phyloP scores from a whole-genome alignment of 2,329 filamentous ascomycete species.

The Bipolaris cookei region DNA sequence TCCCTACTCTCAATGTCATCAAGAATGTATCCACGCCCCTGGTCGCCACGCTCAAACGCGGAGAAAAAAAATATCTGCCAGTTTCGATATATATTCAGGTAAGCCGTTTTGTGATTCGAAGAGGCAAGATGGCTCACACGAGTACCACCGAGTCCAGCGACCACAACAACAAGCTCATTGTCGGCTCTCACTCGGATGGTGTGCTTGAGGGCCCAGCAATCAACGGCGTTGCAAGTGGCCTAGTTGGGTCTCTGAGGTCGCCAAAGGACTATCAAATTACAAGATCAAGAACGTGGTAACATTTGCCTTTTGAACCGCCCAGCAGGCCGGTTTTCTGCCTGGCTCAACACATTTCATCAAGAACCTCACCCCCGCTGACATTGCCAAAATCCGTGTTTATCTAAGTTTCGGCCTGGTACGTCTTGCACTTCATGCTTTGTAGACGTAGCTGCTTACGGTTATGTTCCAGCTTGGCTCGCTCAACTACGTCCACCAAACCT shows the following conservation, averaged over 20 bases:
- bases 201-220: constrained; percentile 56
- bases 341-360: not conserved
- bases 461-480: too few relatives aligned
- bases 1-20: constrained; percentile 72
- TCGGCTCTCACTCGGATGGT: constrained; percentile 58
- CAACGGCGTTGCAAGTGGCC: constrained; percentile 51
- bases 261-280: not conserved
- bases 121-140: not conserved
- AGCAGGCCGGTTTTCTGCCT: not conserved
- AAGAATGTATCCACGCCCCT: constrained; percentile 33
- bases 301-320: not conserved
- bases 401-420: not conserved
- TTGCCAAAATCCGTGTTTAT: not conserved
- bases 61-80: not conserved
- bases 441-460: not conserved
- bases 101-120: constrained; percentile 11
- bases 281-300: not conserved
- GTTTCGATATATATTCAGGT: not conserved
- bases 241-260: constrained; percentile 35
- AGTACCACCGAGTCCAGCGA: not conserved
- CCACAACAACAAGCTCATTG: constrained; percentile 55
- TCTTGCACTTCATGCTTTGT: not conserved
- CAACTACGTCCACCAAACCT: too few relatives aligned
- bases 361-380: not conserved
- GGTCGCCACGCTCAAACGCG: not conserved